These are phyloP conservation scores for Cystobasidium tubakii DNA, from an alignment of 768 basidiomycete species.

Conservation along the genomic window DNA sequence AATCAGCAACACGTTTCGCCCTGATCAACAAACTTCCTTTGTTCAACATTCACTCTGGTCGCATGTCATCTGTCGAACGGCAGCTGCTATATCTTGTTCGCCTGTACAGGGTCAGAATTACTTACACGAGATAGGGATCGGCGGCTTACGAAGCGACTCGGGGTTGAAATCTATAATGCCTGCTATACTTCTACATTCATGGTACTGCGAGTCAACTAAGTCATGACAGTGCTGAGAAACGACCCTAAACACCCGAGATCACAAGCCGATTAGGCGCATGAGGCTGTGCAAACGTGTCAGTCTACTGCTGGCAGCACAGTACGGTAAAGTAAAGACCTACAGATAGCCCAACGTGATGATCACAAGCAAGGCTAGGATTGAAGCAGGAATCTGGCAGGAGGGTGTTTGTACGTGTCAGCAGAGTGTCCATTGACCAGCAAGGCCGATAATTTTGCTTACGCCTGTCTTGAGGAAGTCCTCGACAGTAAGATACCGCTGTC, in stretches of 20 bases:
- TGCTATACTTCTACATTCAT: too few relatives aligned
- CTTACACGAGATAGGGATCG: too few relatives aligned
- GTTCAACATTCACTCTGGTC: too few relatives aligned
- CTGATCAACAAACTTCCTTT: too few relatives aligned
- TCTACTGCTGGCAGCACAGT: not conserved
- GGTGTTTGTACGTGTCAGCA: conserved; percentile 79
- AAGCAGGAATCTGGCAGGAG: conserved; percentile 91
- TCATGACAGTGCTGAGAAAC: not conserved
- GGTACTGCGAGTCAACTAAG: too few relatives aligned
- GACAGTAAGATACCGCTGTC: conserved; percentile 62
- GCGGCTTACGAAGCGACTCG: too few relatives aligned
- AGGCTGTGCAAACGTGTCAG: not conserved
- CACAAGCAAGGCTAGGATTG: conserved; percentile 76
- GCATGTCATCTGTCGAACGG: too few relatives aligned
- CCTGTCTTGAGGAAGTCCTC: conserved; percentile 25
- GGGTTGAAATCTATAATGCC: too few relatives aligned
- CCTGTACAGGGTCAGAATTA: too few relatives aligned
- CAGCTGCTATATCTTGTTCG: too few relatives aligned
- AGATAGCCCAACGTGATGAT: conserved; percentile 78
- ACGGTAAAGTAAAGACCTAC: not conserved
- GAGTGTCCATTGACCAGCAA: too few relatives aligned
- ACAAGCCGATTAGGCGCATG: conserved; percentile 33
- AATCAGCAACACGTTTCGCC: too few relatives aligned
- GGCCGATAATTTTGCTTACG: conserved; percentile 5
- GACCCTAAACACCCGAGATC: not conserved